Evolutionary conservation across 139 green algal species (phyloP).

Genomic region (Chlorella sorokiniana): DNA sequence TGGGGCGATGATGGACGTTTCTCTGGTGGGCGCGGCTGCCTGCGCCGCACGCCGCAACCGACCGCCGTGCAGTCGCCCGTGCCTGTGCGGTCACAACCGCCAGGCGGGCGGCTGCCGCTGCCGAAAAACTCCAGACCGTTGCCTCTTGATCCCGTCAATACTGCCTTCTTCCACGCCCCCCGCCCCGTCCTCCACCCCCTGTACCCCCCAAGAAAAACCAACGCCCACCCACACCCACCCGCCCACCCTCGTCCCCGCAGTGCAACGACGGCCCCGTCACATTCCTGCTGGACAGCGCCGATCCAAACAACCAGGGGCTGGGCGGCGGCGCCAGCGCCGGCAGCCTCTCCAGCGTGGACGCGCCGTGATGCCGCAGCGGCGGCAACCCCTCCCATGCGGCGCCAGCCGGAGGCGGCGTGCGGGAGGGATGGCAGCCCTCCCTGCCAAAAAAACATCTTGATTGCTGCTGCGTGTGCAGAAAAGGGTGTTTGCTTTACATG

Average conservation of each 20-base stretch:
- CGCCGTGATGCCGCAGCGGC: background rate
- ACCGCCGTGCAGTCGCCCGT: background rate
- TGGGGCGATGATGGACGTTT: conserved; percentile 80
- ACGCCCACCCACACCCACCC: no score
- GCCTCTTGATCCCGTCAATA: no score
- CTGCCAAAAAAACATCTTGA: no score
- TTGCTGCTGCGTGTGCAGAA: no score
- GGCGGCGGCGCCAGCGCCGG: background rate
- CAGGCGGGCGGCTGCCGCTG: no score
- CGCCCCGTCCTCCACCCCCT: no score
- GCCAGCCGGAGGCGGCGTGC: no score
- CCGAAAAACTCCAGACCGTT: no score
- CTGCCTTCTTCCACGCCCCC: no score
- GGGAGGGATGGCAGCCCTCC: no score
- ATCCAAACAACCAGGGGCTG: background rate
- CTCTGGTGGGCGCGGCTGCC: conserved; percentile 38
- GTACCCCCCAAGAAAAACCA: background rate
- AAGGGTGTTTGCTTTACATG: no score
- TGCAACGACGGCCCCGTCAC: conserved; percentile 67
- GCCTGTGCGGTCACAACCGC: background rate
- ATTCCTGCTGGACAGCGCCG: conserved; percentile 30
- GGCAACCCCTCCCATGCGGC: background rate
- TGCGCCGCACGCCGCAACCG: background rate
- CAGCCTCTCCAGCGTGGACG: background rate
- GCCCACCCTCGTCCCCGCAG: background rate